A percentile compares a stretch with the other conserved stretches of the same genome.
These are phyloP conservation scores for Pilobolus umbonatus DNA, from an alignment of 192 early-diverging fungal species.

Conservation along the genomic window DNA sequence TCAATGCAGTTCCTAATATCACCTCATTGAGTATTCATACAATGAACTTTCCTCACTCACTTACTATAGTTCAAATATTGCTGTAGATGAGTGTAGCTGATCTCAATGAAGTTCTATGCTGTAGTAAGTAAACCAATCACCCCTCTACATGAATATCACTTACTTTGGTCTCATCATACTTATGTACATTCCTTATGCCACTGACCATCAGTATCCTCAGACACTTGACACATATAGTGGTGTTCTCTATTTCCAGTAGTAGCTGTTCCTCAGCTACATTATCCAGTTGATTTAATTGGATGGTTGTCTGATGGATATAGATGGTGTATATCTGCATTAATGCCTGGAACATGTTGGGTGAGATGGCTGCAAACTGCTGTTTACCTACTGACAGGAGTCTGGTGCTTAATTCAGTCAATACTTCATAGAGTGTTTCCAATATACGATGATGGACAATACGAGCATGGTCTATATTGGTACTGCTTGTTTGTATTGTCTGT, in stretches of 20 bases:
- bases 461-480: slow-evolving; percentile 26
- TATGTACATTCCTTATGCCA: slow-evolving; percentile 60
- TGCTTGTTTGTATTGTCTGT: slow-evolving; percentile 48
- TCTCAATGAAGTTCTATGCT: slow-evolving; percentile 34
- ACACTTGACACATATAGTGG: slow-evolving; percentile 64
- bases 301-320: slow-evolving; percentile 52
- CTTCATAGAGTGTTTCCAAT: slow-evolving; percentile 64
- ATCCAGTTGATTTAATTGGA: slow-evolving; percentile 23
- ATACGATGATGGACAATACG: slow-evolving; percentile 61
- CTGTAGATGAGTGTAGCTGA: slow-evolving; percentile 50
- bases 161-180: slow-evolving; percentile 52
- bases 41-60: neutral
- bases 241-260: slow-evolving; percentile 49
- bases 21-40: neutral
- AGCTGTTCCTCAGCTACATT: slow-evolving; percentile 28
- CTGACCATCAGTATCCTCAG: slow-evolving; percentile 74
- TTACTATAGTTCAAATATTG: slow-evolving; percentile 48
- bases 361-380: slow-evolving; percentile 41
- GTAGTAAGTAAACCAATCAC: slow-evolving; percentile 5
- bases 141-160: neutral
- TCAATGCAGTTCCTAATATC: neutral
- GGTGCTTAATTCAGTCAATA: slow-evolving; percentile 18
- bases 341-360: slow-evolving; percentile 69
- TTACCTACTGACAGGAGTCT: slow-evolving; percentile 19
- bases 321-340: slow-evolving; percentile 62